A percentile compares a stretch with the other conserved stretches of the same genome.
Conservation (phyloP, 2,329 filamentous ascomycete genomes). For the Apiospora sp. region DNA sequence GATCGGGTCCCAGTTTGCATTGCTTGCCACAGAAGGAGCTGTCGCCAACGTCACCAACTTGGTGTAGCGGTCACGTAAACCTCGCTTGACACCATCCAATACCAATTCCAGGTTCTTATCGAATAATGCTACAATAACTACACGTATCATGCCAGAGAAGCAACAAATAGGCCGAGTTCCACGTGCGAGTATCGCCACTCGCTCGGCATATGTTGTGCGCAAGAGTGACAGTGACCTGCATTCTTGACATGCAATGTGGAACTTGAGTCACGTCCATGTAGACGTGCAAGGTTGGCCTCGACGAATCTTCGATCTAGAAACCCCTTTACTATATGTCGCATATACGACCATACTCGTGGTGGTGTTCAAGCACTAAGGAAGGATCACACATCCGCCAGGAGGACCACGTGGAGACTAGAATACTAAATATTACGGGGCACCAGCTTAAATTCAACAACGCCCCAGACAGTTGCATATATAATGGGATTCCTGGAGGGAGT, state of each 20-base stretch:
- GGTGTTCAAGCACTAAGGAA: not conserved
- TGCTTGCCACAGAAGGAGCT: not conserved
- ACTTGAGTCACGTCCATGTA: not conserved
- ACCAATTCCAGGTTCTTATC: not conserved
- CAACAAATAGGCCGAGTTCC: not conserved
- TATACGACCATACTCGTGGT: not conserved
- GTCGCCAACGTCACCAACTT: not conserved
- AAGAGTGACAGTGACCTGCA: not conserved
- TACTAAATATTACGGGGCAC: not conserved
- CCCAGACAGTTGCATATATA: too few species aligned
- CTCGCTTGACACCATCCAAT: not conserved
- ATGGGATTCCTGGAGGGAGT: too few species aligned
- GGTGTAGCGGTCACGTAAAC: not conserved
- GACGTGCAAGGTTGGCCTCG: not conserved
- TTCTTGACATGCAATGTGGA: not conserved
- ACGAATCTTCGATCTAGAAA: not conserved
- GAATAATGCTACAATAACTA: not conserved
- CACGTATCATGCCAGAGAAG: not conserved
- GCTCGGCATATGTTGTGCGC: not conserved
- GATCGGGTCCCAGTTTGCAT: not conserved
- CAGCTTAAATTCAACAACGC: not conserved
- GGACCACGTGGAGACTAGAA: not conserved
- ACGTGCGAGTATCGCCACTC: not conserved
- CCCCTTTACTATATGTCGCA: not conserved
- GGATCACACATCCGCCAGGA: not conserved